Evolutionary conservation across 148 eudicot genomes (phyloP).

Genomic region (Tetragonia tetragonoides): DNA sequence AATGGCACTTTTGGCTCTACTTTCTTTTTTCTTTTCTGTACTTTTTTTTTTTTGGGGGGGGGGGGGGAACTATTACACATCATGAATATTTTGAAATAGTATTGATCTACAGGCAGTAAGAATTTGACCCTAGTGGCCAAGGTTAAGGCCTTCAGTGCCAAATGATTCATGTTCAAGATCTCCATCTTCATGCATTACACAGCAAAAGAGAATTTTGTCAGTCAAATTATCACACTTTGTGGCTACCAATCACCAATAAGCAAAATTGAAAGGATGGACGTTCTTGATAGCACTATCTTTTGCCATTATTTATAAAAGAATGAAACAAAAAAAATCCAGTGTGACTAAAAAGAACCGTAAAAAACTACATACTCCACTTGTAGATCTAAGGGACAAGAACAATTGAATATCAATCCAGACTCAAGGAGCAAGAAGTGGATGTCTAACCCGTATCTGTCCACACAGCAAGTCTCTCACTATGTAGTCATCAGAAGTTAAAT

Average conservation of each 20-base stretch:
- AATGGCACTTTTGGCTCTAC: constrained; percentile 1
- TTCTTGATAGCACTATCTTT: not conserved
- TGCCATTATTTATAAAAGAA: not conserved
- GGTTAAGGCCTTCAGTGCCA: not conserved
- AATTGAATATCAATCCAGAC: not conserved
- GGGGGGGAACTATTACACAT: not conserved
- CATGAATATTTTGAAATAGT: not conserved
- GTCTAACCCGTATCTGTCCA: constrained; percentile 38
- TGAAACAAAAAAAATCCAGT: not conserved
- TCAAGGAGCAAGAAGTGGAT: not conserved
- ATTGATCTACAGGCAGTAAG: not conserved
- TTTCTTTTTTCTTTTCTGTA: not conserved
- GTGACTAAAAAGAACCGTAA: not conserved
- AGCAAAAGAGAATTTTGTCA: not conserved
- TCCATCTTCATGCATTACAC: not conserved
- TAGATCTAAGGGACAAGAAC: not conserved
- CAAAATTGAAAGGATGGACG: not conserved
- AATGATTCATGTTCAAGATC: constrained; percentile 9
- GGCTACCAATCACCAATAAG: not conserved
- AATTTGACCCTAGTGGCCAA: not conserved
- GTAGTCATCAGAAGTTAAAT: constrained; percentile 36
- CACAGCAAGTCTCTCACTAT: constrained; percentile 30
- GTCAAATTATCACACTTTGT: not conserved
- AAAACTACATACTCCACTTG: not conserved
- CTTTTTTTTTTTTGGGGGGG: not conserved